Evolutionary conservation across 2,329 filamentous ascomycete species (phyloP), one percentile per base, ranked within the genome.

Genomic region (Arthroderma uncinatum): DNA sequence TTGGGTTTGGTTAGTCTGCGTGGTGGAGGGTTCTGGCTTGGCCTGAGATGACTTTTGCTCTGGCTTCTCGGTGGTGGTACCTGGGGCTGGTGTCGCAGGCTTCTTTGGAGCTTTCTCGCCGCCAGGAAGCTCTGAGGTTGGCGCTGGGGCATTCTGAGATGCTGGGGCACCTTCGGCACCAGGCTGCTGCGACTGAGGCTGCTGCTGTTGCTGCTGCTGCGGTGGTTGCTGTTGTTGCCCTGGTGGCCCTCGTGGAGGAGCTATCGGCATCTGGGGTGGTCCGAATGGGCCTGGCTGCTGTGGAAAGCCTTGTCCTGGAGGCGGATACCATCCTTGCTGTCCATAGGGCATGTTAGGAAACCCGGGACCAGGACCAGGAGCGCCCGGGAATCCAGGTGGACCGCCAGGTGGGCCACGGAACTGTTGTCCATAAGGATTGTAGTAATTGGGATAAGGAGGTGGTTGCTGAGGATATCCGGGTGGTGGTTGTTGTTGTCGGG

Each of bases 311-410:
- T 88, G 87, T 5, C 85, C 85, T 7, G 83, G 82, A 55, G 80
- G 82, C 63, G 86, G 86, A 68, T 84, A 92, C 87, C 89, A 94
- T 57, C 85, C 86, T 52, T 77, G 78, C 50, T 83, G 85, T 61
- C 86, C 87, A 69, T 90, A 94, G 0, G 86, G 85, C 80, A 89
- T 85, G 62, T 83, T 84, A 62, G 83, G 83, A 64, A 85, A 89
- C 16, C 81, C 82, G 62, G 85, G 85, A 25, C 78, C 58, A 7
- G 60, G 58, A 25, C 47, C 47, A 19, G 47, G 47, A 16, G 47
- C 47, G n/a, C 50, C 50, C 52, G 80, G 81, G 61, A 73, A 76
- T 63, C 75, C 78, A 73, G 68, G 76, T 61, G 73, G 74, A 21
- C 53, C 53, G 14, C 25, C 47, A 4, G 47, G 47, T 16, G 47